phyloP scores from a whole-genome alignment of 805 yeast genomes.

The Wickerhamomyces canadensis region DNA sequence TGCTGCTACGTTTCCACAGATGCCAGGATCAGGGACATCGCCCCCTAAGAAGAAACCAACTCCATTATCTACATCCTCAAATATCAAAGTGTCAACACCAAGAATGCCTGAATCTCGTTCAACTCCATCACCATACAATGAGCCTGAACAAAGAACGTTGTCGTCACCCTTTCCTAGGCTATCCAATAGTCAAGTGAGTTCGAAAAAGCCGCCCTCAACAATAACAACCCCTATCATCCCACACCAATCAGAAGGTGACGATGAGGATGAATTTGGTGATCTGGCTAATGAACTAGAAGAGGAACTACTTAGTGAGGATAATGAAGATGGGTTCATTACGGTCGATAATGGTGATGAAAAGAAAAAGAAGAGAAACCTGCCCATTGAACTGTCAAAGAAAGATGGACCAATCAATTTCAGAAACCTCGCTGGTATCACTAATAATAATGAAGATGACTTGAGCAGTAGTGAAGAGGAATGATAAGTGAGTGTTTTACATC shows the following conservation, averaged over 20 bases:
- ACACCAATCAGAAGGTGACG: conserved; percentile 5
- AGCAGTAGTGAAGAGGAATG: conserved; percentile 25
- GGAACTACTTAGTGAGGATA: conserved; percentile 10
- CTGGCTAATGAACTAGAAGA: conserved; percentile 23
- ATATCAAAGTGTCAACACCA: not conserved
- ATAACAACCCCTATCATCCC: conserved; percentile 12
- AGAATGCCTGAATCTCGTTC: not conserved
- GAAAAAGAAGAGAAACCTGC: not conserved
- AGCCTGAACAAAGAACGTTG: not conserved
- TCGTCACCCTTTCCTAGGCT: conserved; percentile 1
- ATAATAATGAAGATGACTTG: conserved; percentile 19
- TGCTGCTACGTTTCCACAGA: no score
- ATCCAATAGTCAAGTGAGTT: conserved; percentile 7
- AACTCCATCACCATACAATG: not conserved
- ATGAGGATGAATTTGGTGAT: conserved; percentile 19
- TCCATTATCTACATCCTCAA: not conserved
- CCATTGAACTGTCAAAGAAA: not conserved
- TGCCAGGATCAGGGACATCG: conserved; percentile 1
- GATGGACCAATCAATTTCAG: conserved; percentile 20
- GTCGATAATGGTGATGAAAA: conserved; percentile 7
- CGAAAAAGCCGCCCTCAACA: conserved; percentile 18
- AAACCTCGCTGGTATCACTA: conserved; percentile 16
- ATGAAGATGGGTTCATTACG: conserved; percentile 3
- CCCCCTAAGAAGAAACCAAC: conserved; percentile 2
- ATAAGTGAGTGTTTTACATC: not conserved